Conservation (phyloP, 1,284 basidiomycete genomes). For the Ceratobasidium theobromae region DNA sequence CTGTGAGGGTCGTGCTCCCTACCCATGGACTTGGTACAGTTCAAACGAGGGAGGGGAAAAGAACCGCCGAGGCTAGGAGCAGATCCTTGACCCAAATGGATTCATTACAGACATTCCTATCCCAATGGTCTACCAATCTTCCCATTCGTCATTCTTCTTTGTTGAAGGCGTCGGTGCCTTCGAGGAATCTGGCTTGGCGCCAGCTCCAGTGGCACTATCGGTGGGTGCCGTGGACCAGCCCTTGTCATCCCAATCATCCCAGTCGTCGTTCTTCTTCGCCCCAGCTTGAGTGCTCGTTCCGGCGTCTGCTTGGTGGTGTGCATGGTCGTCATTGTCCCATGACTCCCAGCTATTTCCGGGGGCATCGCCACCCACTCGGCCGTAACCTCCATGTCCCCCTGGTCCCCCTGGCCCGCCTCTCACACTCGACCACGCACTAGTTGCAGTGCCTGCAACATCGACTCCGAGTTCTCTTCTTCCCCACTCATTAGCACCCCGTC, state of each 20-base stretch:
- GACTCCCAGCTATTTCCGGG: slow-evolving; percentile 27
- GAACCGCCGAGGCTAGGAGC: slow-evolving; percentile 10
- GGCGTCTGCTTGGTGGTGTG: slow-evolving; percentile 23
- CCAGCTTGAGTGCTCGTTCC: slow-evolving; percentile 34
- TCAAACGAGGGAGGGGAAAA: slow-evolving; percentile 4
- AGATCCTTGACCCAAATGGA: slow-evolving; percentile 9
- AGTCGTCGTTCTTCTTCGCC: slow-evolving; percentile 55
- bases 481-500: slow-evolving; percentile 68
- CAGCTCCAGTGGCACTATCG: neutral
- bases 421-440: slow-evolving; percentile 34
- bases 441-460: slow-evolving; percentile 70
- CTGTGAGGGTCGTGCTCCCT: neutral
- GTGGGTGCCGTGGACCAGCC: slow-evolving; percentile 8
- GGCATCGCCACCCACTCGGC: slow-evolving; percentile 33
- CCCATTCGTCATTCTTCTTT: slow-evolving; percentile 31
- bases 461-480: slow-evolving; percentile 71
- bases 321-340: slow-evolving; percentile 37
- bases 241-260: slow-evolving; percentile 50
- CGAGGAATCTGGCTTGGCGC: neutral
- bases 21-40: slow-evolving; percentile 9
- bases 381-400: slow-evolving; percentile 26
- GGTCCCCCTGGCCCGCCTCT: slow-evolving; percentile 32
- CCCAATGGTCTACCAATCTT: slow-evolving; percentile 30
- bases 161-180: slow-evolving; percentile 25
- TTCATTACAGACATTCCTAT: slow-evolving; percentile 1